A percentile compares a stretch with the other conserved stretches of the same genome.
phyloP scores from a whole-genome alignment of 306 rosid genomes.

The Amphicarpaea edgeworthii region DNA sequence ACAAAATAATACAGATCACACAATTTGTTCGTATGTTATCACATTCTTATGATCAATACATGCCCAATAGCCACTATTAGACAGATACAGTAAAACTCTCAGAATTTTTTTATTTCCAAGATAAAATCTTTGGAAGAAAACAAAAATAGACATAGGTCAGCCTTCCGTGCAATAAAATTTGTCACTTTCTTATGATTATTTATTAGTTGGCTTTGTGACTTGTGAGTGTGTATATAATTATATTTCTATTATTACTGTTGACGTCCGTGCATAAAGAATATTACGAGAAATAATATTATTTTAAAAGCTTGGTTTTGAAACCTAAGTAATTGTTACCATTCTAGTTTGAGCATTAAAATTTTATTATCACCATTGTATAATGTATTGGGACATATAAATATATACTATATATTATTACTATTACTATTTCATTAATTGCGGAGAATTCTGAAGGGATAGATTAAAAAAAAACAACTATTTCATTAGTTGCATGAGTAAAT shows the following conservation, averaged over 20 bases:
- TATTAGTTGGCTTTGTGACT: background rate
- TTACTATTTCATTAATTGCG: too few relatives aligned
- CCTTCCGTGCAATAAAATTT: slow-evolving; percentile 13
- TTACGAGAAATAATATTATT: background rate
- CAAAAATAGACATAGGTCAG: slow-evolving; percentile 31
- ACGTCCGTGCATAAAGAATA: background rate
- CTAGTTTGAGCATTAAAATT: too few relatives aligned
- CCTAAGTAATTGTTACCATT: too few relatives aligned
- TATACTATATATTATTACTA: too few relatives aligned
- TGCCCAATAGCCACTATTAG: background rate
- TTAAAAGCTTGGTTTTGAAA: background rate
- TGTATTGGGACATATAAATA: too few relatives aligned
- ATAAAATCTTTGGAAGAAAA: slow-evolving; percentile 26
- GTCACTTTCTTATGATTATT: slow-evolving; percentile 28
- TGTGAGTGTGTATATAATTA: background rate
- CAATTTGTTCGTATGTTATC: slow-evolving; percentile 37
- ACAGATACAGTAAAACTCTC: background rate
- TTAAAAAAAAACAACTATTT: too few relatives aligned
- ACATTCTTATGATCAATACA: slow-evolving; percentile 6
- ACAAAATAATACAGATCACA: slow-evolving; percentile 37
- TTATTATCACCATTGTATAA: too few relatives aligned
- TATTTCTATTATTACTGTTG: background rate
- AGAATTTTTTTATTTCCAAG: slow-evolving; percentile 6
- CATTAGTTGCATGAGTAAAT: too few relatives aligned
- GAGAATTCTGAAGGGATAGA: too few relatives aligned